Conservation (phyloP, 2,329 filamentous ascomycete genomes). For the Microdochium trichocladiopsis region DNA sequence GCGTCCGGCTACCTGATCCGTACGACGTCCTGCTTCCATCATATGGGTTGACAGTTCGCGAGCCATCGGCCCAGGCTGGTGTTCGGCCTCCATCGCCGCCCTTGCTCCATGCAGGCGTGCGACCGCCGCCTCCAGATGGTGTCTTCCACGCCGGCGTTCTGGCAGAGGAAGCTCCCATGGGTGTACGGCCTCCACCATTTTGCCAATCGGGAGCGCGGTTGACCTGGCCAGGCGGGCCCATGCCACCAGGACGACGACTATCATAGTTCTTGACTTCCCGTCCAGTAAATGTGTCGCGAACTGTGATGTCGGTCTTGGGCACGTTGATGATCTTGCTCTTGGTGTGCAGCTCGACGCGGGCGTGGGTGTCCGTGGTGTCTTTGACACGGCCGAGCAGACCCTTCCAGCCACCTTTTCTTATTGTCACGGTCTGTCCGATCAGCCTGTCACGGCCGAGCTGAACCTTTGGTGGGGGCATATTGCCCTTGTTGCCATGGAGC, state of each 20-base stretch:
- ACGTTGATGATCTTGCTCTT: slow-evolving; percentile 89
- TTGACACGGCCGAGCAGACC: slow-evolving; percentile 92
- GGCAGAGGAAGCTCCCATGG: slow-evolving; percentile 53
- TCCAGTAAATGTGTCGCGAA: slow-evolving; percentile 80
- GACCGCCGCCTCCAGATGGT: slow-evolving; percentile 47
- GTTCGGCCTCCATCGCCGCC: slow-evolving; percentile 54
- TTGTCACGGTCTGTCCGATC: slow-evolving; percentile 85
- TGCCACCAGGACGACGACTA: slow-evolving; percentile 36
- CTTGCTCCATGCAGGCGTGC: slow-evolving; percentile 55
- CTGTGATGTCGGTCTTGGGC: slow-evolving; percentile 70
- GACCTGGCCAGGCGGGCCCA: slow-evolving; percentile 37
- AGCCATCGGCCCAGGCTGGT: slow-evolving; percentile 64
- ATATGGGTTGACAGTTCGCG: slow-evolving; percentile 62
- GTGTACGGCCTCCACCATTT: slow-evolving; percentile 61
- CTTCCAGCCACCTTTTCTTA: slow-evolving; percentile 84
- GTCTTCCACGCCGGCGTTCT: slow-evolving; percentile 73
- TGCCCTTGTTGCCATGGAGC: slow-evolving; percentile 50
- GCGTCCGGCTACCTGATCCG: slow-evolving; percentile 64
- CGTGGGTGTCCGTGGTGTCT: slow-evolving; percentile 79
- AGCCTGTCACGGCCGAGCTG: slow-evolving; percentile 75
- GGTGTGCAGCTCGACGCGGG: slow-evolving; percentile 87
- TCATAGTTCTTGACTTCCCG: slow-evolving; percentile 65
- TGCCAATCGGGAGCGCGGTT: slow-evolving; percentile 46
- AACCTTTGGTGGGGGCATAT: slow-evolving; percentile 61
- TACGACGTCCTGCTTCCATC: slow-evolving; percentile 73